Percentiles rank a stretch among this genome's conserved stretches.
These are phyloP conservation scores for Clarireedia sp. DNA, from an alignment of 2,329 filamentous ascomycete species.

Conservation along the genomic window DNA sequence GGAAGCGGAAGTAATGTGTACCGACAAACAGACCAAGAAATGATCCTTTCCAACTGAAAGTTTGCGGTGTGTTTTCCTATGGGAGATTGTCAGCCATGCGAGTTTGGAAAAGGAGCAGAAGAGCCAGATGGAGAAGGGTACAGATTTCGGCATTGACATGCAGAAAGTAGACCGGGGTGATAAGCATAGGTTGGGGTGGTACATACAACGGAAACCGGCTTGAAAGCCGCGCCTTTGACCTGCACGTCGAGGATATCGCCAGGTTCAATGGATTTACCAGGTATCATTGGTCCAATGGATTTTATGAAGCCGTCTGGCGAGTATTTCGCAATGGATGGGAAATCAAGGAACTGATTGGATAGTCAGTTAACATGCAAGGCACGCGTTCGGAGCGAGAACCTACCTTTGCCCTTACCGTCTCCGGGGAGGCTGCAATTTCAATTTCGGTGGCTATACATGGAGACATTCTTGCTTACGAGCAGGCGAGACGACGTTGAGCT, in stretches of 20 bases:
- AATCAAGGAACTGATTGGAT: not conserved
- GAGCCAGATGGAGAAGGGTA: too few relatives aligned
- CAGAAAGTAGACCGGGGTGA: too few relatives aligned
- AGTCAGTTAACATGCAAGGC: too few relatives aligned
- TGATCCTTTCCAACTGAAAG: not conserved
- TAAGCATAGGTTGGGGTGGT: not conserved
- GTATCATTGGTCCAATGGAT: not conserved
- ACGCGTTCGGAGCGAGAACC: too few relatives aligned
- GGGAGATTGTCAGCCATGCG: not conserved
- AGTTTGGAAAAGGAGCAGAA: not conserved
- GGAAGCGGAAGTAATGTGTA: not conserved
- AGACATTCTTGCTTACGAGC: not conserved
- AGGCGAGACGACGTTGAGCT: not conserved
- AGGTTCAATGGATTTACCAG: not conserved
- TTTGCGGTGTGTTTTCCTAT: not conserved
- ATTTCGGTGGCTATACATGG: not conserved
- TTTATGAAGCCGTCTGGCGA: not conserved
- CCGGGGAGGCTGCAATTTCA: not conserved
- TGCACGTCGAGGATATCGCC: not conserved
- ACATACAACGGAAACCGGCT: not conserved
- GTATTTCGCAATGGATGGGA: not conserved
- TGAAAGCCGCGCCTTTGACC: not conserved
- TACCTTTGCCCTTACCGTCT: not conserved
- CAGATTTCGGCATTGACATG: too few relatives aligned
- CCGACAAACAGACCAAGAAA: not conserved